phyloP scores from a whole-genome alignment of 345 rosid genomes.

The Ailanthus altissimus region DNA sequence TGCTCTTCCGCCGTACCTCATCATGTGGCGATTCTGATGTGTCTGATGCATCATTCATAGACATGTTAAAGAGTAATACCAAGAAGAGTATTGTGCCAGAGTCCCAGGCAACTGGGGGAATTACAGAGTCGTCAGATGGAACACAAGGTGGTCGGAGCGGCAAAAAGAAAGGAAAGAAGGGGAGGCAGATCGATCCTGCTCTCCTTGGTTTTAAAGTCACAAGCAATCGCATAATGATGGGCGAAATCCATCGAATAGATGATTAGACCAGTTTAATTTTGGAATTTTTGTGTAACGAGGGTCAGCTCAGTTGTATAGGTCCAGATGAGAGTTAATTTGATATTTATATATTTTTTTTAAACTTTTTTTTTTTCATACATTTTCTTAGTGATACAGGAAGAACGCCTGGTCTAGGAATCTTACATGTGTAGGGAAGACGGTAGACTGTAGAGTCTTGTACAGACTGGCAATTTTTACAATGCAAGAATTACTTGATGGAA shows the following conservation, averaged over 20 bases:
- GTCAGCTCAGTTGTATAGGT: conserved; percentile 33
- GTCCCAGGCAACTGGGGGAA: conserved; percentile 2
- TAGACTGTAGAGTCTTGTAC: conserved; percentile 27
- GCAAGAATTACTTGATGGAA: conserved; percentile 3
- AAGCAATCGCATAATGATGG: conserved; percentile 95
- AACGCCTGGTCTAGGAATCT: conserved; percentile 2
- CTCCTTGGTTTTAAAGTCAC: conserved; percentile 90
- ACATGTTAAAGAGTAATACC: conserved; percentile 46
- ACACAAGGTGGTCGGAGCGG: conserved; percentile 43
- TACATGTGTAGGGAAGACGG: neutral
- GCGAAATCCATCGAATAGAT: conserved; percentile 73
- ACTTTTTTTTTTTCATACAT: neutral
- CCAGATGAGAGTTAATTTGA: conserved; percentile 4
- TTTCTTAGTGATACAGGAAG: neutral
- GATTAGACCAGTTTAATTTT: conserved; percentile 40
- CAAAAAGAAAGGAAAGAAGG: conserved; percentile 91
- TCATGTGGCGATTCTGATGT: conserved; percentile 36
- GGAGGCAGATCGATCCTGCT: conserved; percentile 84
- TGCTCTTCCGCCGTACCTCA: conserved; percentile 26
- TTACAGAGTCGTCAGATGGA: conserved; percentile 31
- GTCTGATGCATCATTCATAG: conserved; percentile 46
- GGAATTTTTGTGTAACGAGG: conserved; percentile 18
- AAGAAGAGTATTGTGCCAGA: conserved; percentile 32
- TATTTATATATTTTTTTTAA: too few species aligned
- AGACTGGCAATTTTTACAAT: conserved; percentile 17